Base-by-base conservation (phyloP, 2,329 filamentous ascomycete genomes). In the Colletotrichum tabaci region DNA sequence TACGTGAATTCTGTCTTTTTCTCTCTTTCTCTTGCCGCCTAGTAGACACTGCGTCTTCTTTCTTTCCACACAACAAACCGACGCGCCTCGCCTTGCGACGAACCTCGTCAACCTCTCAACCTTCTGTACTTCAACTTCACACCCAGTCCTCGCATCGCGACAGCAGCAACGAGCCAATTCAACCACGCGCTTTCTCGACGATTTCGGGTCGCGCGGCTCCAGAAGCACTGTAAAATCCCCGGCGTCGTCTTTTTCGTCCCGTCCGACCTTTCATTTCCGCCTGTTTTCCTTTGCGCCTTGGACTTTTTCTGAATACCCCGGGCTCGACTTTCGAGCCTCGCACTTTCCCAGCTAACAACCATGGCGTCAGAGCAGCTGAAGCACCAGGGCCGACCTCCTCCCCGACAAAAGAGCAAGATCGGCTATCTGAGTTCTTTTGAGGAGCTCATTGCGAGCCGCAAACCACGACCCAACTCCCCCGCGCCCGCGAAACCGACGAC, bases 201-300 rank as follows among this genome's bases (percentile, higher is more conserved):
- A 35, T 44, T 58, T 35, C 35, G 35, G 46, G 38, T 50, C 38
- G 56, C 61, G 49, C 21, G 35, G 40, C 40, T 35, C 12, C 63
- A 47, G 21, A 42, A 40, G 21, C 63, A 61, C 26, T 67, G 67
- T 71, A 71, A 71, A 71, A n/a, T 23, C 50, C 63, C 47, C 18
- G 13, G n/a, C 40, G 30, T 58, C 16, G 21, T 56, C 55, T 44
- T 12, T 26, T 49, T 44, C 49, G 42, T 18, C 21, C 50, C 42
- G 7, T 50, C 49, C 23, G 15, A 50, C 56, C 56, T 67, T 61
- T 53, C n/a, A 26, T 30, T 44, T 9, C 21, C 40, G 26, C 44
- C 44, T 44, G 35, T 18, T 46, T 23, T 16, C 42, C 42, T 60
- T 67, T 44, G 56, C 63, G 42, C 50, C 21, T 23, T 50, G 26